Evolutionary conservation across 2,329 filamentous ascomycete species (phyloP), one percentile per base, ranked within the genome.

Genomic region (Cercospora sp.): DNA sequence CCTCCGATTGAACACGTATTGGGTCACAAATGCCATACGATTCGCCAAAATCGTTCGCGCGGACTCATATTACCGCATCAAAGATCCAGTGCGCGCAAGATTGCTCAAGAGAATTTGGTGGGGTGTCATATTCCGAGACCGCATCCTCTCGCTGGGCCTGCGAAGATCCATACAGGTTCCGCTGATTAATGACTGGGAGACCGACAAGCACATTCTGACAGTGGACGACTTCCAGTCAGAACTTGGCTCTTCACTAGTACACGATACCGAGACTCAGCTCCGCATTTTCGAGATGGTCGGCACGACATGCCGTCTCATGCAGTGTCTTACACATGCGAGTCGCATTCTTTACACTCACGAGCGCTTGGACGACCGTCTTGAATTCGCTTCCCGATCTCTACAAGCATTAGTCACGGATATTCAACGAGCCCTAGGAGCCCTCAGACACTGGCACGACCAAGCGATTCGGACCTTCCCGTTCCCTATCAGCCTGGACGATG

Each of bases 71-170:
- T 59, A 69, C 45, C 66, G 67, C 12, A 65, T 70, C 26, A 69
- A 66, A 18, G 71, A 72, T 20, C 71, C 71, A 10, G 58, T 65
- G 12, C 57, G 63, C 4, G 68, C 71, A 4, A 67, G 57, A 60
- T 42, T 70, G 16, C 69, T 72, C 39, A 72, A 72, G 45, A 64
- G 71, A 12, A 28, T 72, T 10, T 72, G 71, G 71, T 72, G 71
- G 71, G 69, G 69, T 42, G 69, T 71, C 10, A 69, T 72, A 9
- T 69, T 71, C 51, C 61, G 71, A 60, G 71, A 72, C 42, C 65
- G 67, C 6, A 72, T 71, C 33, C 59, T 72, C 5, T 71, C 71
- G 5, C 57, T 72, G 8, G 71, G 71, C 9, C 60, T 72, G 10
- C 65, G 71, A 9, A 59, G 71, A 33, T 65, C 67, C 4, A 45